phyloP scores from a whole-genome alignment of 179 eudicot species.

The Camellia oleifera region DNA sequence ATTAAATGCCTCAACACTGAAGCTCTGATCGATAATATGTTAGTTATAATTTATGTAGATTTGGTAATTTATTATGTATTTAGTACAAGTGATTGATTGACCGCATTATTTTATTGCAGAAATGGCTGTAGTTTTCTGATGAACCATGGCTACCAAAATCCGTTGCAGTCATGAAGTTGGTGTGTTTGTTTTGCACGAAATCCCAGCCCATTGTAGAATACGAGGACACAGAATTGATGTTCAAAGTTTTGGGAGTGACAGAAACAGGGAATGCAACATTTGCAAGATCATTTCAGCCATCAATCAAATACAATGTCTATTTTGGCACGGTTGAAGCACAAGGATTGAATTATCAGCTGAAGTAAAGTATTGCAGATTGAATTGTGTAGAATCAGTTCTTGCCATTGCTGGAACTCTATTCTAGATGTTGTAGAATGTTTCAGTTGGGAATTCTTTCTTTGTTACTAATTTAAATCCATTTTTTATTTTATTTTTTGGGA shows the following conservation, averaged over 20 bases:
- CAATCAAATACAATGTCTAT: not conserved
- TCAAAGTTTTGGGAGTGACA: not conserved
- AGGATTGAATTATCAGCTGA: not conserved
- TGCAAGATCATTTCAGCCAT: not conserved
- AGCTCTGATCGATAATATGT: not conserved
- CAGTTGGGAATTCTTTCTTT: not conserved
- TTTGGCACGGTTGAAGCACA: not conserved
- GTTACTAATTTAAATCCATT: not conserved
- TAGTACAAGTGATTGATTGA: not conserved
- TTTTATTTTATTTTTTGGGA: not conserved
- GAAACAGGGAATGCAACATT: not conserved
- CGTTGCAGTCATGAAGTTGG: not conserved
- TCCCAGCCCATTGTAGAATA: not conserved
- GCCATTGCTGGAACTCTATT: not conserved
- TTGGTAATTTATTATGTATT: not conserved
- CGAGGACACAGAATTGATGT: not conserved
- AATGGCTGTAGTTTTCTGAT: not conserved
- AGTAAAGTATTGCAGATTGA: not conserved
- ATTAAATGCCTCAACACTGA: not conserved
- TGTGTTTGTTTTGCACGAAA: not conserved
- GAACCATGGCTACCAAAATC: not conserved
- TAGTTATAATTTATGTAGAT: not conserved
- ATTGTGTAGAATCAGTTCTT: not conserved
- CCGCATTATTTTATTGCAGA: not conserved
- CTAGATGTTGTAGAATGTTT: constrained; percentile 1